phyloP scores from a whole-genome alignment of 768 basidiomycete genomes.

The Rhizopogon salebrosus region DNA sequence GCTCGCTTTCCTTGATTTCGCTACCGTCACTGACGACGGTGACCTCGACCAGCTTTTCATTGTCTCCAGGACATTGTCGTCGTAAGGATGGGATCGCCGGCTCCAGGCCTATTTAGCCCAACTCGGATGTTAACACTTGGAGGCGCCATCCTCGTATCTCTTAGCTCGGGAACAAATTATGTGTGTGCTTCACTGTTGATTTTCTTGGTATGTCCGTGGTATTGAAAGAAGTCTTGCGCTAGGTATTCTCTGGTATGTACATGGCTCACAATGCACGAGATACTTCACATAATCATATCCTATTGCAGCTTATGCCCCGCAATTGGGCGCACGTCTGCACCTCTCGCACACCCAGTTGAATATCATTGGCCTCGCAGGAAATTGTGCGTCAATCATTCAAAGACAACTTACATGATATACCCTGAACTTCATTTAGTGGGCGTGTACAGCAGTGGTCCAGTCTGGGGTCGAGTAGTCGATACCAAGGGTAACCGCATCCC shows the following conservation, averaged over 20 bases:
- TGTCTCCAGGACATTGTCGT: background rate
- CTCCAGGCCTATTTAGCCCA: slow-evolving; percentile 29
- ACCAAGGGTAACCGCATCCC: slow-evolving; percentile 63
- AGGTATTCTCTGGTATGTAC: slow-evolving; percentile 26
- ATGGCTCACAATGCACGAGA: background rate
- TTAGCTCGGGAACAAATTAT: slow-evolving; percentile 72
- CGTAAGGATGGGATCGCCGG: slow-evolving; percentile 8
- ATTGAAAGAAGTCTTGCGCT: background rate
- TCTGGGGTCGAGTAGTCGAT: slow-evolving; percentile 81
- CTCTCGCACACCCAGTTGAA: slow-evolving; percentile 82
- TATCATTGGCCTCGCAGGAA: slow-evolving; percentile 75
- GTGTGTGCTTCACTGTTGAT: slow-evolving; percentile 34
- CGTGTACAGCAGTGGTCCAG: slow-evolving; percentile 68
- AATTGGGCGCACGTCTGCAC: slow-evolving; percentile 70
- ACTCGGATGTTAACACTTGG: slow-evolving; percentile 45
- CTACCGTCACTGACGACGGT: background rate
- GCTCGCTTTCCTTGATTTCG: background rate
- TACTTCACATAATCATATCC: background rate
- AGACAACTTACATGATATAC: background rate
- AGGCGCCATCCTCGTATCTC: slow-evolving; percentile 52
- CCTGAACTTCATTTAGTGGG: slow-evolving; percentile 45
- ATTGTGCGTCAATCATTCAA: slow-evolving; percentile 38
- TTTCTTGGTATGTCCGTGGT: background rate
- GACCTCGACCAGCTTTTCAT: background rate
- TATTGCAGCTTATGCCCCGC: slow-evolving; percentile 73